Evolutionary conservation across 805 yeast genomes (phyloP).

Genomic region (Starmerella apis): DNA sequence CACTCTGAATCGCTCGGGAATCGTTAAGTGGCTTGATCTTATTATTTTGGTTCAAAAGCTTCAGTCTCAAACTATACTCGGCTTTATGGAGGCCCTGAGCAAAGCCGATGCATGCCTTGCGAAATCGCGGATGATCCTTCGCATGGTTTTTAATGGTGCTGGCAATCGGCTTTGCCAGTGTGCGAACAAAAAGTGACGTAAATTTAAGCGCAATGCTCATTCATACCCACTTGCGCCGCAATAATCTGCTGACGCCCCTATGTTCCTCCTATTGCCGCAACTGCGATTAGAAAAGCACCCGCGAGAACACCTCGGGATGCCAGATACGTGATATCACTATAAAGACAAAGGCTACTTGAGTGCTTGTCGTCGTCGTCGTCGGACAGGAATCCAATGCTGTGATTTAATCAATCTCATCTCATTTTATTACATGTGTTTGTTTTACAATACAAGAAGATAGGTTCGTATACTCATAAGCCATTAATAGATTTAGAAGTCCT

Average conservation of each 20-base stretch:
- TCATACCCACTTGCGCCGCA: not conserved
- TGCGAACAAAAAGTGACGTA: conserved; percentile 58
- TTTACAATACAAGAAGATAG: conserved; percentile 1
- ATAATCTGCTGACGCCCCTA: not conserved
- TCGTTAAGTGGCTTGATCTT: conserved; percentile 72
- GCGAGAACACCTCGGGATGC: not conserved
- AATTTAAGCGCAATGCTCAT: conserved; percentile 75
- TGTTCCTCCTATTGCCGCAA: not conserved
- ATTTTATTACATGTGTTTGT: not conserved
- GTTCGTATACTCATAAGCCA: conserved; percentile 8
- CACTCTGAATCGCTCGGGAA: conserved; percentile 68
- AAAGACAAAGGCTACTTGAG: too few species aligned
- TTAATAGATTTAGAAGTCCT: conserved; percentile 60
- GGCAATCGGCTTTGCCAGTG: conserved; percentile 72
- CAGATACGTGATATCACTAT: not conserved
- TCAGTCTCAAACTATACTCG: conserved; percentile 52
- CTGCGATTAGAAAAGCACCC: not conserved
- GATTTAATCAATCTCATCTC: too few species aligned
- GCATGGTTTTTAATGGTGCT: conserved; percentile 63
- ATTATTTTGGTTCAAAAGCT: conserved; percentile 42
- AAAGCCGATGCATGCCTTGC: conserved; percentile 49
- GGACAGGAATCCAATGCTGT: too few species aligned
- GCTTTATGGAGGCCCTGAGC: conserved; percentile 65
- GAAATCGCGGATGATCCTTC: conserved; percentile 55
- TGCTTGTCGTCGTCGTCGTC: too few species aligned